Percentiles rank a stretch among this genome's conserved stretches.
These are phyloP conservation scores for Fusarium xyrophilum DNA, from an alignment of 2,329 filamentous ascomycete species.

Conservation along the genomic window DNA sequence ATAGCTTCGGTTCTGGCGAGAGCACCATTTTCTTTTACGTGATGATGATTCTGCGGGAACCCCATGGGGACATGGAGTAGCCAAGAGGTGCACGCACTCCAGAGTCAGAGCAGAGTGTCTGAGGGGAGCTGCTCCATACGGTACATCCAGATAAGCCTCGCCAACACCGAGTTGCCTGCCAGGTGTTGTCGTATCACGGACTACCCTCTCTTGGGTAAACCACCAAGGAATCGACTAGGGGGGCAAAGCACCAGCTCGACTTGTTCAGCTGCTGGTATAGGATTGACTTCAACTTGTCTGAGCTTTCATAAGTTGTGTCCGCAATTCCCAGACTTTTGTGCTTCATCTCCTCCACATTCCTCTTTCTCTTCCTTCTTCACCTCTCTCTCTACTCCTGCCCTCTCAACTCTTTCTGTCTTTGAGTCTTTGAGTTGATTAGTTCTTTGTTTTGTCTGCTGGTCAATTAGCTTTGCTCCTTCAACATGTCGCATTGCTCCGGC, in stretches of 20 bases:
- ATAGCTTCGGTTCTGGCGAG: neutral
- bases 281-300: neutral
- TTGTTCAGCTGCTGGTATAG: neutral
- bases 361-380: slow-evolving; percentile 1
- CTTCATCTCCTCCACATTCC: slow-evolving; percentile 14
- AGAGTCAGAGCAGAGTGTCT: neutral
- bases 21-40: slow-evolving; percentile 29
- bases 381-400: neutral
- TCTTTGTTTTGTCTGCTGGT: neutral
- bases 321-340: slow-evolving; percentile 23
- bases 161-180: neutral
- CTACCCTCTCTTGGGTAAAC: slow-evolving; percentile 11
- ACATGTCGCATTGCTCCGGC: slow-evolving; percentile 24
- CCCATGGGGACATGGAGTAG: slow-evolving; percentile 19
- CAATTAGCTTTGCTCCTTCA: slow-evolving; percentile 6
- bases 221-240: slow-evolving; percentile 20
- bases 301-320: slow-evolving; percentile 31
- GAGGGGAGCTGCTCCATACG: too few species aligned
- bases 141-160: neutral
- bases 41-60: slow-evolving; percentile 3
- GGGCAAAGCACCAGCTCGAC: neutral
- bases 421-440: slow-evolving; percentile 15
- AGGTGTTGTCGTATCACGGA: slow-evolving; percentile 8
- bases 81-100: neutral
- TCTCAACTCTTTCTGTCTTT: slow-evolving; percentile 20